A percentile compares a stretch with the other conserved stretches of the same genome.
Conservation (phyloP, 176 grass and related monocot genomes). For the Pharus latifolius region DNA sequence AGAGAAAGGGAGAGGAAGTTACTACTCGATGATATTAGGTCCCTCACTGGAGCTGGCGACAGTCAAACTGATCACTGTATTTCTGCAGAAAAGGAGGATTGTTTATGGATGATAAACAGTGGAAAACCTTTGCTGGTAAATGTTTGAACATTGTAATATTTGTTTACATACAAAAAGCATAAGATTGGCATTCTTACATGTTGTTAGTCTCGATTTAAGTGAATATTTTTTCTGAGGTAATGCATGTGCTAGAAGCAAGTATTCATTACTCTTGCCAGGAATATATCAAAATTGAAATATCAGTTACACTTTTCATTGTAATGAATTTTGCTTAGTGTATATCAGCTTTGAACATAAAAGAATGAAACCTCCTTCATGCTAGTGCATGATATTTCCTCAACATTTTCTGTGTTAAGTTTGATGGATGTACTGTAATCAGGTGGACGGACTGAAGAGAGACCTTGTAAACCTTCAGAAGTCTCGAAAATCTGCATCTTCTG, state of each 20-base stretch:
- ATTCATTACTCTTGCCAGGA: neutral
- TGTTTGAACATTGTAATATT: neutral
- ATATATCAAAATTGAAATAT: neutral
- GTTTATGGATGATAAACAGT: constrained; percentile 82
- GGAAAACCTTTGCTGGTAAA: constrained; percentile 59
- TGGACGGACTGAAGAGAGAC: constrained; percentile 67
- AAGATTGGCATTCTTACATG: neutral
- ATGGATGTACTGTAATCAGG: constrained; percentile 47
- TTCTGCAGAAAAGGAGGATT: constrained; percentile 49
- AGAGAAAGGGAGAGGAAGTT: constrained; percentile 86
- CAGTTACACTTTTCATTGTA: neutral
- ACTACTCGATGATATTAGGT: constrained; percentile 91
- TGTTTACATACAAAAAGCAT: neutral
- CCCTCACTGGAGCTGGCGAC: constrained; percentile 42
- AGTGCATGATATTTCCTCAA: no score
- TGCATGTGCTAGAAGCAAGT: neutral
- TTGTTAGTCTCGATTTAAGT: no score
- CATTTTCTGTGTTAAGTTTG: constrained; percentile 4
- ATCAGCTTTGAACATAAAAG: constrained; percentile 7
- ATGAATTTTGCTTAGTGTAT: neutral
- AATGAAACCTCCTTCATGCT: neutral
- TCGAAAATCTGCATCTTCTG: constrained; percentile 68
- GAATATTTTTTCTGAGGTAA: neutral
- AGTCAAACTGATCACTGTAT: constrained; percentile 34
- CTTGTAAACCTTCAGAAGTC: constrained; percentile 57